Evolutionary conservation across 1,284 basidiomycete genomes (phyloP).

Genomic region (Rhodotorula glutinis): DNA sequence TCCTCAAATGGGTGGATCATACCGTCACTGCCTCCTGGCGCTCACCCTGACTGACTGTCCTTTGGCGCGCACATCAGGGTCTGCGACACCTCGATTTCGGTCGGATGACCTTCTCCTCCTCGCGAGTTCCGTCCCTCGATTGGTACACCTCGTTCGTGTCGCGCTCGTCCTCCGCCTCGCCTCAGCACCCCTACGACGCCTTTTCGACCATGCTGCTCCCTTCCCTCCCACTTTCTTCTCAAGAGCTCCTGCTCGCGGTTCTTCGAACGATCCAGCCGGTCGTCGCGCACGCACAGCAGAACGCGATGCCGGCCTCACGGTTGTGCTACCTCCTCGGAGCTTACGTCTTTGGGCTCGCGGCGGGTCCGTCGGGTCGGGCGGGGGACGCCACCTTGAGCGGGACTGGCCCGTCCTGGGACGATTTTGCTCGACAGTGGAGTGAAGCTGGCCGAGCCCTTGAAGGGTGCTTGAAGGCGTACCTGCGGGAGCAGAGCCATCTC

Average conservation of each 20-base stretch:
- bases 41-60: no score
- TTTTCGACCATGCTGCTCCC: slow-evolving; percentile 26
- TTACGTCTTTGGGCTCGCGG: slow-evolving; percentile 28
- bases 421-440: slow-evolving; percentile 13
- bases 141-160: slow-evolving; percentile 28
- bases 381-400: no score
- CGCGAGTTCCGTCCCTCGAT: background rate
- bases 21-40: fast-evolving
- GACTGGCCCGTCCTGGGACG: background rate
- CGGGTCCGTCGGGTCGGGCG: no score
- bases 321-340: slow-evolving; percentile 26
- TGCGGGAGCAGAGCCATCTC: slow-evolving; percentile 23
- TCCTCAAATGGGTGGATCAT: slow-evolving; percentile 38
- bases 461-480: slow-evolving; percentile 15
- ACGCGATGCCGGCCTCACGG: slow-evolving; percentile 29
- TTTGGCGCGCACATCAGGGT: background rate
- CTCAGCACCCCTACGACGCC: background rate
- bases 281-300: slow-evolving; percentile 21
- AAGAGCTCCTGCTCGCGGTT: slow-evolving; percentile 13
- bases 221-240: slow-evolving; percentile 14
- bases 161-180: background rate
- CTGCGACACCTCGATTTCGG: slow-evolving; percentile 28
- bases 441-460: slow-evolving; percentile 24
- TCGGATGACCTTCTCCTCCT: slow-evolving; percentile 13
- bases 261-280: slow-evolving; percentile 24